Percentiles rank a stretch among this genome's conserved stretches.
phyloP scores from a whole-genome alignment of 768 basidiomycete genomes.

The Boletus tylopilopsis region DNA sequence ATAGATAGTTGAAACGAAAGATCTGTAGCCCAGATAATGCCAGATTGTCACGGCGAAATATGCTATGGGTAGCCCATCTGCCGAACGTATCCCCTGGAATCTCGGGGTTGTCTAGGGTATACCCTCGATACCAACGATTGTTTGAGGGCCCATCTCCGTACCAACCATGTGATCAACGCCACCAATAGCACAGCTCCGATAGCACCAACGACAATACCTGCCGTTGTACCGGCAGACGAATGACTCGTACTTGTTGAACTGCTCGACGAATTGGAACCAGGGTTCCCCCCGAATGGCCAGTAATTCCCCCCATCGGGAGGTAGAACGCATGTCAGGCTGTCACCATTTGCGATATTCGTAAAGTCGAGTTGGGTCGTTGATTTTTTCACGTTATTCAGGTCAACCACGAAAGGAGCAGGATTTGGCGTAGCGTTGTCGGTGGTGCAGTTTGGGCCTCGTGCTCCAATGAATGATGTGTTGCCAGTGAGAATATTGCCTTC shows the following conservation, averaged over 20 bases:
- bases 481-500: conserved; percentile 56
- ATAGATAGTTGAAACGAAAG: background rate
- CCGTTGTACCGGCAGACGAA: conserved; percentile 28
- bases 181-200: conserved; percentile 43
- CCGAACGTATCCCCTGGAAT: conserved; percentile 17
- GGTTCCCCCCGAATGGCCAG: conserved; percentile 67
- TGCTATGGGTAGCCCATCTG: no score
- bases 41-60: no score
- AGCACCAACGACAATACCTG: conserved; percentile 51
- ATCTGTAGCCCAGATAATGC: no score
- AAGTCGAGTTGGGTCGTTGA: conserved; percentile 54
- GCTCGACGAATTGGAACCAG: conserved; percentile 25
- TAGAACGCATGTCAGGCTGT: conserved; percentile 61
- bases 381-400: conserved; percentile 37
- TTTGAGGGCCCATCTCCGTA: conserved; percentile 46
- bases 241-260: conserved; percentile 17
- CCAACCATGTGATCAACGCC: conserved; percentile 40
- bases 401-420: conserved; percentile 59
- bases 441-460: conserved; percentile 62
- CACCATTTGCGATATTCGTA: conserved; percentile 45
- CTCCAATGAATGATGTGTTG: conserved; percentile 75
- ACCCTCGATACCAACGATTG: conserved; percentile 22
- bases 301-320: conserved; percentile 66
- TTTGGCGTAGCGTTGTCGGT: conserved; percentile 44
- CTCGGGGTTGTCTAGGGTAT: conserved; percentile 23